Percentiles rank a stretch among this genome's conserved stretches.
Evolutionary conservation across 345 rosid genomes (phyloP).

Genomic region (Rubroshorea leprosula): DNA sequence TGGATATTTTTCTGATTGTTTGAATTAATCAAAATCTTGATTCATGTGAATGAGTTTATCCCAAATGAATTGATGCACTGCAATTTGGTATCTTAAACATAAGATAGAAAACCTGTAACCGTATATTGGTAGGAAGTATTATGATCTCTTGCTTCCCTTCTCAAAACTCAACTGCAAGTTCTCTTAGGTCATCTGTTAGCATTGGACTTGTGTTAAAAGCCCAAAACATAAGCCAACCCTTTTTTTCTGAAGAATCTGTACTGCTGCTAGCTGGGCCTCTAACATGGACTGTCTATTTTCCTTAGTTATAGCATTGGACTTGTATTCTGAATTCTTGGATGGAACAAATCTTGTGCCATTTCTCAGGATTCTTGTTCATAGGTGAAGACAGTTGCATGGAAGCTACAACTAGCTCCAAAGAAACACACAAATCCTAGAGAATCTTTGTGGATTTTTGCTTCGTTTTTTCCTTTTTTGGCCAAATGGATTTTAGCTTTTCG

Average conservation of each 20-base stretch:
- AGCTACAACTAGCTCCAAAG: constrained; percentile 15
- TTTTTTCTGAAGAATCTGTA: neutral
- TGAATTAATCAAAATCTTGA: neutral
- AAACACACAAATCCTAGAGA: constrained; percentile 22
- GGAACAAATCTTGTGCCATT: neutral
- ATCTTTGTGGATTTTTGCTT: constrained; percentile 22
- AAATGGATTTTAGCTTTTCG: constrained; percentile 17
- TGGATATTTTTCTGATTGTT: neutral
- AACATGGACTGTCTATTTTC: neutral
- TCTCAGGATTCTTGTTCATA: constrained; percentile 25
- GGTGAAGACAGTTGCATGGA: constrained; percentile 21
- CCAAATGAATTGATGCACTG: neutral
- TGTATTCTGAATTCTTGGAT: neutral
- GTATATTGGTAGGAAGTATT: no score
- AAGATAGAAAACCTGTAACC: no score
- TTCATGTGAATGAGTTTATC: neutral
- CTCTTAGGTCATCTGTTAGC: neutral
- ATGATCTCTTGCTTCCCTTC: no score
- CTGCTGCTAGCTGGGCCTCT: neutral
- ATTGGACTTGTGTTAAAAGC: neutral
- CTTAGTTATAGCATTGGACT: neutral
- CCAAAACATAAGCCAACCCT: neutral
- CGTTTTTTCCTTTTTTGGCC: no score
- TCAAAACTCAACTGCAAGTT: no score
- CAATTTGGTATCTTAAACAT: neutral